Evolutionary conservation across 1,284 basidiomycete species (phyloP).

Genomic region (Vanrija humicola): DNA sequence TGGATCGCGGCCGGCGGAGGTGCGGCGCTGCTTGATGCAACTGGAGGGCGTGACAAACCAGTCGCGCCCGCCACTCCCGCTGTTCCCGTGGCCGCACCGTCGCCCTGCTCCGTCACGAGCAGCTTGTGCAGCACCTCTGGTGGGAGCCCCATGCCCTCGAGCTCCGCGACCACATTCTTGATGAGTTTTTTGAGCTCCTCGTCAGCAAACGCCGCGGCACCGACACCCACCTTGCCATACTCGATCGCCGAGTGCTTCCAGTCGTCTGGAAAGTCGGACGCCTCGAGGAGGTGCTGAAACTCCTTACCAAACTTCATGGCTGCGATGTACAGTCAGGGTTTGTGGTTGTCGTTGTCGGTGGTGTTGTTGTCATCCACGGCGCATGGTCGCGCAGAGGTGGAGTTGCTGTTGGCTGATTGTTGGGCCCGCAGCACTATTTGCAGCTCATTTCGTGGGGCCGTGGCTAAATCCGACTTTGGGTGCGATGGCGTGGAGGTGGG

Average conservation of each 20-base stretch:
- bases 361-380: too few relatives aligned
- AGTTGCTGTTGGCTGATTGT: too few relatives aligned
- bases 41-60: too few relatives aligned
- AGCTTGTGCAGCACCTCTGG: slow-evolving; percentile 58
- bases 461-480: too few relatives aligned
- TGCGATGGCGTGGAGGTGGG: too few relatives aligned
- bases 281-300: slow-evolving; percentile 47
- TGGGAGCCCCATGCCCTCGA: slow-evolving; percentile 70
- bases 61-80: background rate
- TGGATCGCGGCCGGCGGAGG: background rate
- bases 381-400: too few relatives aligned
- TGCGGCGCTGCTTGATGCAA: background rate
- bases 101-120: slow-evolving; percentile 44
- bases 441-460: too few relatives aligned
- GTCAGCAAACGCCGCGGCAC: slow-evolving; percentile 1
- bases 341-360: too few relatives aligned
- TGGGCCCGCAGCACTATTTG: too few relatives aligned
- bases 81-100: background rate
- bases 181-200: slow-evolving; percentile 85
- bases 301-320: slow-evolving; percentile 50
- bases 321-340: too few relatives aligned
- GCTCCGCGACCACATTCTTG: slow-evolving; percentile 76
- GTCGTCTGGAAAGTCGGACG: slow-evolving; percentile 48
- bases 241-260: slow-evolving; percentile 65
- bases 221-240: slow-evolving; percentile 64